Evolutionary conservation across 2,329 filamentous ascomycete species (phyloP).

Genomic region (Furcasterigmium sp.): DNA sequence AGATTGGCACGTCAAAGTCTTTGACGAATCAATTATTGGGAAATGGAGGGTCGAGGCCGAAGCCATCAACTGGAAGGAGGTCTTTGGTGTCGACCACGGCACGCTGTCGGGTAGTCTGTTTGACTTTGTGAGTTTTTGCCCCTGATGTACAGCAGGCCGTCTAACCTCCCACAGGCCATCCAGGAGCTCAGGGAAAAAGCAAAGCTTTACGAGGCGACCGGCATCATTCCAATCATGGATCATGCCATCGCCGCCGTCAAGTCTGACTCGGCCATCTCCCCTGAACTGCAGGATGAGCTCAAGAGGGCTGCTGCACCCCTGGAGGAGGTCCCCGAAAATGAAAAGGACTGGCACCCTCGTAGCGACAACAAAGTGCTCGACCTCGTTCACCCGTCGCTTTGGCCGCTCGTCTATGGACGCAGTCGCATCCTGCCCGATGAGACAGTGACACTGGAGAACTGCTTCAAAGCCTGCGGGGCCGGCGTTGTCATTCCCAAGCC

Average conservation of each 20-base stretch:
- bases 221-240: constrained; percentile 27
- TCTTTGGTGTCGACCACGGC: neutral
- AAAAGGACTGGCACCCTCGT: constrained; percentile 57
- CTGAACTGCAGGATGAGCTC: constrained; percentile 29
- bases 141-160: too few species aligned
- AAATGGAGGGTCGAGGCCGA: constrained; percentile 14
- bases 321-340: constrained; percentile 41
- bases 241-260: constrained; percentile 25
- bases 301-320: constrained; percentile 36
- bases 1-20: constrained; percentile 18
- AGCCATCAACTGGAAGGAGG: neutral
- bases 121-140: too few species aligned
- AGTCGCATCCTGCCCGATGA: constrained; percentile 25
- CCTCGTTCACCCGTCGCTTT: constrained; percentile 60
- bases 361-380: constrained; percentile 53
- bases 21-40: constrained; percentile 13
- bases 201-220: constrained; percentile 22
- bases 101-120: too few species aligned
- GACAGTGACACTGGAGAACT: constrained; percentile 28
- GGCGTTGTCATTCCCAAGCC: constrained; percentile 19
- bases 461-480: constrained; percentile 26
- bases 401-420: constrained; percentile 50
- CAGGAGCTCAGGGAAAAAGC: constrained; percentile 17
- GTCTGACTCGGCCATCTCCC: constrained; percentile 22
- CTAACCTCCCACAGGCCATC: constrained; percentile 13